Evolutionary conservation across 1,139 yeast species (phyloP).

Genomic region (Hemisphaericaspora xylofermentans): DNA sequence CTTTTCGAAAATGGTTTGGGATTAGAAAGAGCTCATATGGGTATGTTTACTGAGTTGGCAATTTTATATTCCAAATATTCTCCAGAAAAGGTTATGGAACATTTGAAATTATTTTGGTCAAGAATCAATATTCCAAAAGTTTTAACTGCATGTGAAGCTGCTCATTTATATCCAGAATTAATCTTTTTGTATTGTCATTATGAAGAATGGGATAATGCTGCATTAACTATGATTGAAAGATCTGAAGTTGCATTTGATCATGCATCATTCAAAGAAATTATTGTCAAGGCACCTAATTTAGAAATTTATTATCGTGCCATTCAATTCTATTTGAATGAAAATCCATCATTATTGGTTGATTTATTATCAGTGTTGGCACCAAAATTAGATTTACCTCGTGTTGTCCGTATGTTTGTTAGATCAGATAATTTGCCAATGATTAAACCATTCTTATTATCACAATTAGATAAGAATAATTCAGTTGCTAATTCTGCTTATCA

Average conservation of each 20-base stretch:
- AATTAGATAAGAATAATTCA: constrained; percentile 84
- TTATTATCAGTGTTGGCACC: constrained; percentile 83
- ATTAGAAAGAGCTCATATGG: constrained; percentile 98
- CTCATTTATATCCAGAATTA: constrained; percentile 95
- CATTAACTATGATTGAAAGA: constrained; percentile 95
- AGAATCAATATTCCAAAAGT: constrained; percentile 98
- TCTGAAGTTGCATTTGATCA: constrained; percentile 94
- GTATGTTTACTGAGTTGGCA: constrained; percentile 97
- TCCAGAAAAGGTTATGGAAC: constrained; percentile 93
- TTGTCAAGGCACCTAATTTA: constrained; percentile 92
- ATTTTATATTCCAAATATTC: constrained; percentile 85
- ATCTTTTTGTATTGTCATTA: constrained; percentile 96
- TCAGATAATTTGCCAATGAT: constrained; percentile 95
- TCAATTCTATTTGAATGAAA: constrained; percentile 88
- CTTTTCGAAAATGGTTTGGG: constrained; percentile 95
- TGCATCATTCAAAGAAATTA: constrained; percentile 86
- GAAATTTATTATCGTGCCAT: constrained; percentile 97
- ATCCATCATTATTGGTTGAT: constrained; percentile 88
- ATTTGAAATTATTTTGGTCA: constrained; percentile 95
- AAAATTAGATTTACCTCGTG: constrained; percentile 91
- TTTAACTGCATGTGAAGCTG: constrained; percentile 87
- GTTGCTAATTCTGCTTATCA: constrained; percentile 95
- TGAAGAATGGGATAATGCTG: constrained; percentile 99
- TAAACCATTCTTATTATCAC: constrained; percentile 91
- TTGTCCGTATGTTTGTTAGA: constrained; percentile 90